Conservation (phyloP, 129 eudicot species). For the Arctium lappa region DNA sequence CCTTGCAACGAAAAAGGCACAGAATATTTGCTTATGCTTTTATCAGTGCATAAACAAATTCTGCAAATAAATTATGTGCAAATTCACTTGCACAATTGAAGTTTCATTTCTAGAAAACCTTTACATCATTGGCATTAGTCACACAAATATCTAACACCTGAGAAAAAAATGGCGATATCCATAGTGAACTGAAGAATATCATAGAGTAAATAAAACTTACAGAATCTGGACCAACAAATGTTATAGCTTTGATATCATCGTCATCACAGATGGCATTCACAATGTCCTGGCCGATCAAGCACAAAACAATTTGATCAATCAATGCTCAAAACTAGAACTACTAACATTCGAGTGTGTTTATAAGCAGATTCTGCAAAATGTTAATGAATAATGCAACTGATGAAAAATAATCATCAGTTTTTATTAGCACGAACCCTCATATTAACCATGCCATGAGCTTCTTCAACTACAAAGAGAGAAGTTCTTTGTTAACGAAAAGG, state of each 20-base stretch:
- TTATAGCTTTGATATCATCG: conserved; percentile 81
- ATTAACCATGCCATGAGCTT: not conserved
- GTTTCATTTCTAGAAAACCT: not conserved
- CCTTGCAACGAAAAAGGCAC: no score
- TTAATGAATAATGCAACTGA: not conserved
- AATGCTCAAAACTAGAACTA: conserved; percentile 19
- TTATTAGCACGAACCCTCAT: not conserved
- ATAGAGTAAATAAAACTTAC: conserved; percentile 46
- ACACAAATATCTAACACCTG: not conserved
- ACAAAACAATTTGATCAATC: conserved; percentile 8
- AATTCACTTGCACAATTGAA: not conserved
- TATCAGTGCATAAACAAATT: no score
- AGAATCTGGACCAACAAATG: conserved; percentile 90
- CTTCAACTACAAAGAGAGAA: not conserved
- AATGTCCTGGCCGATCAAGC: conserved; percentile 52
- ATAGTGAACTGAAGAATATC: conserved; percentile 7
- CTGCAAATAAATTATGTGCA: no score
- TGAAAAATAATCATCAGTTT: not conserved
- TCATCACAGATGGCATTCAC: conserved; percentile 95
- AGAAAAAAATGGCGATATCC: conserved; percentile 10
- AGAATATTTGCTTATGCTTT: no score
- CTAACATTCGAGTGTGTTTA: conserved; percentile 7
- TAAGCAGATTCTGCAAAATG: conserved; percentile 18
- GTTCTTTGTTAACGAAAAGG: not conserved
- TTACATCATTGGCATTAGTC: not conserved